Evolutionary conservation across 192 early-diverging fungal species (phyloP), one percentile per base, ranked within the genome.

Genomic region (Coemansia sp.): DNA sequence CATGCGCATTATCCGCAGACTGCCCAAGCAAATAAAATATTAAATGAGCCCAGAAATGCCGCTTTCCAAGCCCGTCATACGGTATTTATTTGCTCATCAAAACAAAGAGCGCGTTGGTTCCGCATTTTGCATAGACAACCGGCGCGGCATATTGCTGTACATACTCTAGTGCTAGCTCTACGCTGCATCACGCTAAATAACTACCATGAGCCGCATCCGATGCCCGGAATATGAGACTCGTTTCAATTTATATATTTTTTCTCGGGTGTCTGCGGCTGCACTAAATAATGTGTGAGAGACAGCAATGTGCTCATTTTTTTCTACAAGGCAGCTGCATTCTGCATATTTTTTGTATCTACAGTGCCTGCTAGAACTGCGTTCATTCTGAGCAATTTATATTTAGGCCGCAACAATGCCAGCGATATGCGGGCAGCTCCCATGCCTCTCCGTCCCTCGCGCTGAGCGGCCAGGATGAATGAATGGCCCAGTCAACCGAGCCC

Each of bases 381-480:
- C 20, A 25, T 51, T 51, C 49, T 27, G 4, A 13, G 5, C 22
- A 51, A 23, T 51, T 27, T 51, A 22, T 51, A 51, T 23, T 51
- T 51, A 51, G 25, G 20, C 22, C 49, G 49, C 49, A 51, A 51
- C 39, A 42, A 13, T 42, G 39, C 2, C 11, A 2, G 39, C 13
- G 39, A 42, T 42, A 42, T 42, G 39, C 49, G 25, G 49, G 49
- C 49, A 27, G 22, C 25, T 51, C 49, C 49, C 49, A 25, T 51
- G 25, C 25, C 20, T 23, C 13, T 23, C 20, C 49, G 20, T 51
- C 7, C 25, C 25, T 22, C 20, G 49, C 25, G 49, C 20, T 8
- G 49, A 27, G 25, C 49, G 49, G 49, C 39, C 39, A 42, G 39
- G 39, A 9, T 14, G 22, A 51, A 9, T 14, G 22, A 51, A 13